Conservation (phyloP, 2,329 filamentous ascomycete genomes). For the Penicillium decumbens region DNA sequence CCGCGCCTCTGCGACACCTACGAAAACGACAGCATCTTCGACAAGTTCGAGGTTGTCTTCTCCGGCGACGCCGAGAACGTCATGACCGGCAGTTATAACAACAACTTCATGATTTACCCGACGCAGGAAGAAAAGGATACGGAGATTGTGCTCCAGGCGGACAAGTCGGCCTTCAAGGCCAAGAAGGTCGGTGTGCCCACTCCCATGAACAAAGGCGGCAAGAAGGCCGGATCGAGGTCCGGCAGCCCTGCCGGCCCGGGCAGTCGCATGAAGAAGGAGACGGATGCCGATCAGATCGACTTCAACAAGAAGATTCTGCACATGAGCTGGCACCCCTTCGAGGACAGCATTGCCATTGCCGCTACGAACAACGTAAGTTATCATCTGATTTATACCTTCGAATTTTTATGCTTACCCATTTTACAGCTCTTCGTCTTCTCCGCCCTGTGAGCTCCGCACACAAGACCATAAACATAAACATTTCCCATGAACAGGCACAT, state of each 20-base stretch:
- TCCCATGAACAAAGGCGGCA: constrained; percentile 80
- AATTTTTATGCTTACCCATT: neutral
- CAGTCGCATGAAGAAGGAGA: constrained; percentile 97
- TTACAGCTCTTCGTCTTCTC: constrained; percentile 73
- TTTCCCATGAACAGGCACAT: constrained; percentile 24
- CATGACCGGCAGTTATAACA: constrained; percentile 99
- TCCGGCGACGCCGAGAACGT: constrained; percentile 97
- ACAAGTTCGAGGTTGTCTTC: constrained; percentile 99
- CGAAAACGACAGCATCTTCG: constrained; percentile 98
- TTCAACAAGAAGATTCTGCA: constrained; percentile 99
- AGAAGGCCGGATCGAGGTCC: constrained; percentile 84
- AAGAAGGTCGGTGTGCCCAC: constrained; percentile 99
- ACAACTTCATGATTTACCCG: constrained; percentile 99
- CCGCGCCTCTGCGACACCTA: constrained; percentile 96
- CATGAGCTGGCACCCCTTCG: constrained; percentile 99
- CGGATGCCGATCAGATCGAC: constrained; percentile 97
- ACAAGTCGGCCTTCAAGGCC: constrained; percentile 98
- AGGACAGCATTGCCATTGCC: constrained; percentile 98
- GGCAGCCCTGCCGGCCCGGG: constrained; percentile 83
- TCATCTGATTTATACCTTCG: neutral
- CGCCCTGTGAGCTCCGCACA: constrained; percentile 52
- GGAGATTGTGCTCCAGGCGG: constrained; percentile 93
- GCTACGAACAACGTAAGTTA: constrained; percentile 95
- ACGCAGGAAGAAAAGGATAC: constrained; percentile 94
- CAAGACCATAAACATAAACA: constrained; percentile 20